A percentile compares a stretch with the other conserved stretches of the same genome.
phyloP scores from a whole-genome alignment of 768 basidiomycete genomes.

The Boletus patriciae region DNA sequence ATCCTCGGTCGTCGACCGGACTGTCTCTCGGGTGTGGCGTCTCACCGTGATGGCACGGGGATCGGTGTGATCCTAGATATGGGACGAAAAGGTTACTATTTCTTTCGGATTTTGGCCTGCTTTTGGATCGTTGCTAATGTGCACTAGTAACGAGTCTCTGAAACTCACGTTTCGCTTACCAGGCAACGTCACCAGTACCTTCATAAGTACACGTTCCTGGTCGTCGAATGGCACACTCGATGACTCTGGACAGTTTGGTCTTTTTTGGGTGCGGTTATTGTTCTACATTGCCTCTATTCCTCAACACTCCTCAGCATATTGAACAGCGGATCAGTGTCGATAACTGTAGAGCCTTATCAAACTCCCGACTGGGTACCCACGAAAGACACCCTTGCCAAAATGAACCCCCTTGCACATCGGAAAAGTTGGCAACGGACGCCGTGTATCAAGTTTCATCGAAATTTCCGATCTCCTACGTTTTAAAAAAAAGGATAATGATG shows the following conservation, averaged over 20 bases:
- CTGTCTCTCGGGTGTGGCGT: too few relatives aligned
- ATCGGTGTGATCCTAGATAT: too few relatives aligned
- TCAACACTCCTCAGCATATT: neutral
- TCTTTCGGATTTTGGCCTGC: too few relatives aligned
- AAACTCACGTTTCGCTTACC: conserved; percentile 18
- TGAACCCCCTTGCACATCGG: neutral
- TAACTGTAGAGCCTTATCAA: neutral
- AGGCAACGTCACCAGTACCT: conserved; percentile 12
- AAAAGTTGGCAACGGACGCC: neutral
- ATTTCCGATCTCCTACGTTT: neutral
- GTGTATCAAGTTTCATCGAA: neutral
- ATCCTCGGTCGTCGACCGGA: too few relatives aligned
- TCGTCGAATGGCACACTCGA: neutral
- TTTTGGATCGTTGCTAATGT: too few relatives aligned
- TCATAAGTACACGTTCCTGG: neutral
- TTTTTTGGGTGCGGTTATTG: too few relatives aligned
- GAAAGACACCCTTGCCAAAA: neutral
- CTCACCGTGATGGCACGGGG: too few relatives aligned
- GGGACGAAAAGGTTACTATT: too few relatives aligned
- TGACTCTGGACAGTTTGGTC: too few relatives aligned
- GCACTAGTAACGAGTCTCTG: neutral
- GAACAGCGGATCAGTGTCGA: neutral
- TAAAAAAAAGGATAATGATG: neutral
- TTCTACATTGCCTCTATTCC: too few relatives aligned
- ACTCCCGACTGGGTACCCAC: neutral